These are phyloP conservation scores for Microdochium trichocladiopsis DNA, from an alignment of 2,329 filamentous ascomycete genomes.

Conservation along the genomic window DNA sequence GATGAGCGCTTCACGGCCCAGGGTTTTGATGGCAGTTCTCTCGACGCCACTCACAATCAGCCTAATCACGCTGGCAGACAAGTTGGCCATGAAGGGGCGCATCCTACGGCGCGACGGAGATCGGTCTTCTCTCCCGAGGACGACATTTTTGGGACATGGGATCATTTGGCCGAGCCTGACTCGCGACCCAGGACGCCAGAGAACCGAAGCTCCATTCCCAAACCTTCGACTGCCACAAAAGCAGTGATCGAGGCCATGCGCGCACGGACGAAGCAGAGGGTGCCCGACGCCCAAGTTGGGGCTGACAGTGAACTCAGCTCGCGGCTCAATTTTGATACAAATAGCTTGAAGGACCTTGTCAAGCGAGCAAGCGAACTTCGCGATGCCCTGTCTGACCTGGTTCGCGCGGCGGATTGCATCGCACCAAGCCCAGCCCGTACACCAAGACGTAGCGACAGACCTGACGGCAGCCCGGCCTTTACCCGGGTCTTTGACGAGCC, in stretches of 20 bases:
- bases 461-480: conserved; percentile 59
- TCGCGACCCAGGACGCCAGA: conserved; percentile 32
- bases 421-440: conserved; percentile 48
- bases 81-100: conserved; percentile 37
- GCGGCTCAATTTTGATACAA: conserved; percentile 60
- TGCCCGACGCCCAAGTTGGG: conserved; percentile 20
- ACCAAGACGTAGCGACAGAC: conserved; percentile 33
- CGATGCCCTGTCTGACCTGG: conserved; percentile 50
- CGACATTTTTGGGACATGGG: conserved; percentile 55
- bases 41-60: conserved; percentile 32
- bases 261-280: conserved; percentile 33
- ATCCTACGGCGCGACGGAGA: conserved; percentile 42
- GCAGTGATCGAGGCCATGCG: conserved; percentile 61
- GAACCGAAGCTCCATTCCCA: conserved; percentile 22
- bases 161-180: conserved; percentile 28
- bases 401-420: conserved; percentile 52
- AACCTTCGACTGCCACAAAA: conserved; percentile 44
- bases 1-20: conserved; percentile 39
- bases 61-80: conserved; percentile 32
- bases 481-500: conserved; percentile 60
- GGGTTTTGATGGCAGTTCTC: conserved; percentile 37
- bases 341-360: conserved; percentile 60
- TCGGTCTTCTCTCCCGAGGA: conserved; percentile 61
- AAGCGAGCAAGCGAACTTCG: conserved; percentile 54
- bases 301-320: conserved; percentile 30